Conservation (phyloP, 257 asterid genomes). For the Nicotiana obtusifolia region DNA sequence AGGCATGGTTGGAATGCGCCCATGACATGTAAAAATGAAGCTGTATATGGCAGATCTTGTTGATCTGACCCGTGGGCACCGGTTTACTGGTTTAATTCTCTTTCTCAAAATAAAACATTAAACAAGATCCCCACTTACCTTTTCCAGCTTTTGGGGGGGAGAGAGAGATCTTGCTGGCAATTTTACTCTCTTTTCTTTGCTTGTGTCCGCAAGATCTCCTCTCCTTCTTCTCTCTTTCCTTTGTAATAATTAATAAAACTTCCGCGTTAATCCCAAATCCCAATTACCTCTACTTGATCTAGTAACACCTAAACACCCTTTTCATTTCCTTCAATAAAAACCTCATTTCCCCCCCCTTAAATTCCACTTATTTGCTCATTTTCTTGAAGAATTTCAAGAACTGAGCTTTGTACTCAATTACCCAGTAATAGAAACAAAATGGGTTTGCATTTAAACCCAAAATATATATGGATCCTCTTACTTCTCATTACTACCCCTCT, state of each 20-base stretch:
- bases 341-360: not conserved
- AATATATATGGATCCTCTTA: not conserved
- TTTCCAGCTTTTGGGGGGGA: not conserved
- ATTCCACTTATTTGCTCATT: not conserved
- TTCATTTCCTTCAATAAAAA: not conserved
- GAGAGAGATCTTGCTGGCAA: not conserved
- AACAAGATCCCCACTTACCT: too few species aligned
- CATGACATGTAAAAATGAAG: too few species aligned
- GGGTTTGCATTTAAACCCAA: conserved; percentile 10
- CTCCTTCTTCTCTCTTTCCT: conserved; percentile 1
- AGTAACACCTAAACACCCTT: not conserved
- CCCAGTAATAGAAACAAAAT: not conserved
- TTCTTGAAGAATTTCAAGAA: not conserved
- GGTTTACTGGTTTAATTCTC: too few species aligned
- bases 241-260: not conserved
- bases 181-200: not conserved
- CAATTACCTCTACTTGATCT: not conserved
- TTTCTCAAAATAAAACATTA: too few species aligned
- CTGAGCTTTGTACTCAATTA: not conserved
- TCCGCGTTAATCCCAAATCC: not conserved
- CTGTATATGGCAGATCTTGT: too few species aligned
- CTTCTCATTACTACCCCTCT: conserved; percentile 1
- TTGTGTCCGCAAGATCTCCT: not conserved
- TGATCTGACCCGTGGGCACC: too few species aligned
- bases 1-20: too few species aligned